phyloP scores from a whole-genome alignment of 2,329 filamentous ascomycete genomes.

The Colletotrichum melonis region DNA sequence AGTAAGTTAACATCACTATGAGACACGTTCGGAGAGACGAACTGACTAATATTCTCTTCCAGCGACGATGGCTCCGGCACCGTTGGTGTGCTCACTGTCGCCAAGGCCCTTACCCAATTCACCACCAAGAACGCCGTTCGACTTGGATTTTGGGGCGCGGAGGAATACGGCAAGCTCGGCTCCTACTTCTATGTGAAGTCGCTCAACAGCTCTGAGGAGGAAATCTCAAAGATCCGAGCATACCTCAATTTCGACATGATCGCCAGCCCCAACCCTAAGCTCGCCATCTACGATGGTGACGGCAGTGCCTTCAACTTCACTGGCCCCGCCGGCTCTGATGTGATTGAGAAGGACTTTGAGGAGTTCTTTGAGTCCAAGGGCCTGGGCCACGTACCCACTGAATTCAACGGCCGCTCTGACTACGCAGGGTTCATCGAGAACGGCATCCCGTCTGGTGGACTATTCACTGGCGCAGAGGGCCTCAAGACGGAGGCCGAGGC shows the following conservation, averaged over 20 bases:
- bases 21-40: background rate
- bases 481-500: slow-evolving; percentile 71
- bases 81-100: slow-evolving; percentile 57
- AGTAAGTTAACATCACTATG: slow-evolving; percentile 46
- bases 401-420: slow-evolving; percentile 74
- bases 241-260: slow-evolving; percentile 71
- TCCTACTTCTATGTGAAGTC: slow-evolving; percentile 61
- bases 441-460: slow-evolving; percentile 74
- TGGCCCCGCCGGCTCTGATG: slow-evolving; percentile 66
- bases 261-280: slow-evolving; percentile 61
- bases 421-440: slow-evolving; percentile 75
- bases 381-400: slow-evolving; percentile 66
- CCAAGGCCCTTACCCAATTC: slow-evolving; percentile 55
- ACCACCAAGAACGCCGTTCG: slow-evolving; percentile 60
- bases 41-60: background rate
- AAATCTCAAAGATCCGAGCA: slow-evolving; percentile 61
- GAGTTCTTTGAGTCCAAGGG: slow-evolving; percentile 62
- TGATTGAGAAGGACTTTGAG: slow-evolving; percentile 69
- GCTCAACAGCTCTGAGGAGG: slow-evolving; percentile 52
- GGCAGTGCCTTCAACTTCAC: slow-evolving; percentile 69
- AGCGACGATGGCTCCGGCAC: slow-evolving; percentile 70
- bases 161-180: slow-evolving; percentile 60
- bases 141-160: slow-evolving; percentile 64
- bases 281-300: slow-evolving; percentile 70
- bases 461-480: slow-evolving; percentile 76